Conservation (phyloP, 2,329 filamentous ascomycete species). For the Beauveria varroae region DNA sequence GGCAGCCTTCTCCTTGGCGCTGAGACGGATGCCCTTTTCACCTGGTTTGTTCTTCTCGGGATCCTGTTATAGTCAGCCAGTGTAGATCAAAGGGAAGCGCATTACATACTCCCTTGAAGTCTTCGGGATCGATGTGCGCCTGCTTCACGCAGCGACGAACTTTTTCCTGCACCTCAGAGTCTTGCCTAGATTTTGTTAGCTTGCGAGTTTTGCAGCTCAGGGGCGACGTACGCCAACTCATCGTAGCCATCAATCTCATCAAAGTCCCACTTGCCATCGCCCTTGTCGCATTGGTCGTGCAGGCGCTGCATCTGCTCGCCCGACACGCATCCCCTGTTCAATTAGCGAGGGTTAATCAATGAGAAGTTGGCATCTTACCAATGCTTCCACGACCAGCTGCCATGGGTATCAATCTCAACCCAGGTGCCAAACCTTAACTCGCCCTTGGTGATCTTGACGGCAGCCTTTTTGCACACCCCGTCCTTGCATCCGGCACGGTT, state of each 20-base stretch:
- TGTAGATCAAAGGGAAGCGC: neutral
- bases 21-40: constrained; percentile 53
- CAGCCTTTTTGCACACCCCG: constrained; percentile 61
- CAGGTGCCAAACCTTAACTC: constrained; percentile 70
- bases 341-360: neutral
- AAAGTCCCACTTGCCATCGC: constrained; percentile 46
- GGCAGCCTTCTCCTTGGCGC: constrained; percentile 26
- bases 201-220: neutral
- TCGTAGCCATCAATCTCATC: constrained; percentile 74
- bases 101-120: constrained; percentile 72
- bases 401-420: constrained; percentile 55
- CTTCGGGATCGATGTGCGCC: constrained; percentile 75
- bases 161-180: constrained; percentile 63
- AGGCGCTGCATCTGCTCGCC: constrained; percentile 64
- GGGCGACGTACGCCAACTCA: constrained; percentile 48
- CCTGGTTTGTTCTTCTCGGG: constrained; percentile 65
- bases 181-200: constrained; percentile 25
- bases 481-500: constrained; percentile 69
- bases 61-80: constrained; percentile 45
- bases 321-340: constrained; percentile 75
- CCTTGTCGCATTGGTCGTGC: constrained; percentile 44
- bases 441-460: constrained; percentile 68
- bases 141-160: constrained; percentile 63
- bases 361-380: constrained; percentile 53
- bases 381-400: constrained; percentile 72